These are phyloP conservation scores for Leishmania gerbilli DNA, from an alignment of 208 protist genomes.

Conservation along the genomic window DNA sequence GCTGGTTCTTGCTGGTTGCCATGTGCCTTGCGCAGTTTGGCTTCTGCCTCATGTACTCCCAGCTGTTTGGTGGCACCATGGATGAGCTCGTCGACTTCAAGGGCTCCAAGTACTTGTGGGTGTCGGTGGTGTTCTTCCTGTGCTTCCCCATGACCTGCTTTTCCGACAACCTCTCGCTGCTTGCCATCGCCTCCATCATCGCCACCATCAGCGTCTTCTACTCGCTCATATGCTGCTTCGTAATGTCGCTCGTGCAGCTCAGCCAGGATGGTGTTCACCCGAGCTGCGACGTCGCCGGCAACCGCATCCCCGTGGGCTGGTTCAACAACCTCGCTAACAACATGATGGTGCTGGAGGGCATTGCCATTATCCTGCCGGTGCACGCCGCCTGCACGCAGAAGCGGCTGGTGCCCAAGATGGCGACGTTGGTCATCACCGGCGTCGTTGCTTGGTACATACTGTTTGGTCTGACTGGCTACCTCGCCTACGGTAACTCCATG, in stretches of 20 bases:
- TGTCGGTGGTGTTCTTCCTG: constrained; percentile 51
- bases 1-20: constrained; percentile 66
- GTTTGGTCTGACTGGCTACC: constrained; percentile 71
- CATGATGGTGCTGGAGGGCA: constrained; percentile 83
- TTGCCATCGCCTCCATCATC: constrained; percentile 61
- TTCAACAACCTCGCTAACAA: constrained; percentile 77
- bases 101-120: constrained; percentile 54
- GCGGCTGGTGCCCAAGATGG: constrained; percentile 46
- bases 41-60: constrained; percentile 86
- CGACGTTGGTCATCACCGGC: constrained; percentile 47
- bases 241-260: constrained; percentile 28
- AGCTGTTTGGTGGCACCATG: constrained; percentile 66
- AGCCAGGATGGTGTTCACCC: constrained; percentile 21
- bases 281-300: constrained; percentile 30
- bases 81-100: constrained; percentile 37
- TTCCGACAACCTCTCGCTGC: constrained; percentile 58
- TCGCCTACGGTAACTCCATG: constrained; percentile 55
- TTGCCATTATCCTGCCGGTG: constrained; percentile 73
- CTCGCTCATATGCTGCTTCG: constrained; percentile 49
- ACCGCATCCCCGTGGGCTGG: constrained; percentile 46
- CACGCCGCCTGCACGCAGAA: constrained; percentile 69
- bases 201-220: constrained; percentile 70
- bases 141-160: constrained; percentile 67
- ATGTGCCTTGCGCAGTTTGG: constrained; percentile 84
- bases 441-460: constrained; percentile 63